These are phyloP conservation scores for Draba incana DNA, from an alignment of 345 rosid genomes.

Conservation along the genomic window DNA sequence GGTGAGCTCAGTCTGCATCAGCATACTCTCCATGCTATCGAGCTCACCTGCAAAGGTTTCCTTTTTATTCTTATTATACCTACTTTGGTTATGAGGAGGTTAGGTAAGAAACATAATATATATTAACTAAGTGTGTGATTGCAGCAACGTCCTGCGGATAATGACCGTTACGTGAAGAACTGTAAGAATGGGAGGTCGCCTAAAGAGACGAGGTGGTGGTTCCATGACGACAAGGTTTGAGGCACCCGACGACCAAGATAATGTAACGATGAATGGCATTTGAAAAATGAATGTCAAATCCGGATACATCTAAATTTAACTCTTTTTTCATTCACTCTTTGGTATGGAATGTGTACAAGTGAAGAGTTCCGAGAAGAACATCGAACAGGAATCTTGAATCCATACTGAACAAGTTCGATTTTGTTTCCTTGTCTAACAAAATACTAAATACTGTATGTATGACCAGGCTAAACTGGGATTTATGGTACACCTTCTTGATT, in stretches of 20 bases:
- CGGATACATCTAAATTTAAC: conserved; percentile 11
- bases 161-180: conserved; percentile 94
- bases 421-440: not conserved
- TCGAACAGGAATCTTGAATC: not conserved
- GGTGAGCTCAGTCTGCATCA: conserved; percentile 92
- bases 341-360: conserved; percentile 13
- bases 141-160: conserved; percentile 97
- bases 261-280: conserved; percentile 24
- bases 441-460: too few species aligned
- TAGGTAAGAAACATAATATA: not conserved
- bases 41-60: conserved; percentile 92
- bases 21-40: conserved; percentile 98
- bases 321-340: not conserved
- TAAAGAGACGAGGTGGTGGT: conserved; percentile 99
- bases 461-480: too few species aligned
- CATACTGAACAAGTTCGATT: not conserved
- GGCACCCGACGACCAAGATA: not conserved
- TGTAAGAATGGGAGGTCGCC: conserved; percentile 97
- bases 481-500: too few species aligned
- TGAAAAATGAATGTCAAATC: conserved; percentile 20
- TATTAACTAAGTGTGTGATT: conserved; percentile 9
- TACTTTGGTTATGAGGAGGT: not conserved
- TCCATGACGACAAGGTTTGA: conserved; percentile 92
- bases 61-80: not conserved
- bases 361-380: not conserved